Conservation (phyloP, 176 grass and related monocot genomes). For the Raddia distichophylla region DNA sequence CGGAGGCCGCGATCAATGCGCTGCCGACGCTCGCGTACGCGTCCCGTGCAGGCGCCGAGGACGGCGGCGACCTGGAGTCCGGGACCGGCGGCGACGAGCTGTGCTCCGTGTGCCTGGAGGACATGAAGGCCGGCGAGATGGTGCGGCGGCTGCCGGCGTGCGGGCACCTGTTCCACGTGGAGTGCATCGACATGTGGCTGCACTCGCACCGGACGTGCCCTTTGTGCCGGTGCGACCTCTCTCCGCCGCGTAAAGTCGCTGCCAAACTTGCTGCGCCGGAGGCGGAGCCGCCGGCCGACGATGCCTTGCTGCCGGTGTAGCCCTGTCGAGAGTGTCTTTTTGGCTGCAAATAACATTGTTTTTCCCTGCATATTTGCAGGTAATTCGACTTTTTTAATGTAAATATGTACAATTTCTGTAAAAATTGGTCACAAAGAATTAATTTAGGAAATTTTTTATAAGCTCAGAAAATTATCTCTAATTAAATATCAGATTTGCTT, state of each 20-base stretch:
- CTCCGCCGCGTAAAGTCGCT: neutral
- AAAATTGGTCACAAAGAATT: too few relatives aligned
- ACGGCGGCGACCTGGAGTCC: constrained; percentile 14
- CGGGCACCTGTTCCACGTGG: constrained; percentile 41
- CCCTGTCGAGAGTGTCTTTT: too few relatives aligned
- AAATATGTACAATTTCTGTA: too few relatives aligned
- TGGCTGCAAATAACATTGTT: too few relatives aligned
- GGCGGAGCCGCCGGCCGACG: neutral
- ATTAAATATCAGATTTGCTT: too few relatives aligned
- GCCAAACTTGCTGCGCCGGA: neutral
- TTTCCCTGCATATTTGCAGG: too few relatives aligned
- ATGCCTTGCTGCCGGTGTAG: constrained; percentile 8
- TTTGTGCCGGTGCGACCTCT: constrained; percentile 30
- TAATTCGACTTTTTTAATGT: too few relatives aligned
- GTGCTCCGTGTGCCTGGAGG: constrained; percentile 10
- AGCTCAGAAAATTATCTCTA: too few relatives aligned
- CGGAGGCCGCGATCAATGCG: constrained; percentile 3
- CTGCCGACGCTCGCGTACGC: constrained; percentile 39
- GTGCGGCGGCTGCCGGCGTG: constrained; percentile 45
- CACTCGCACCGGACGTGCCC: constrained; percentile 46
- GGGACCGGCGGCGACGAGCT: neutral
- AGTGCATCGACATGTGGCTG: constrained; percentile 44
- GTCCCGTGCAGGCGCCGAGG: neutral
- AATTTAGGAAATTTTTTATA: too few relatives aligned
- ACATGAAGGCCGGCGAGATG: neutral